Percentiles rank a stretch among this genome's conserved stretches.
Conservation (phyloP, 805 yeast genomes). For the Wickerhamiella spandovensis region DNA sequence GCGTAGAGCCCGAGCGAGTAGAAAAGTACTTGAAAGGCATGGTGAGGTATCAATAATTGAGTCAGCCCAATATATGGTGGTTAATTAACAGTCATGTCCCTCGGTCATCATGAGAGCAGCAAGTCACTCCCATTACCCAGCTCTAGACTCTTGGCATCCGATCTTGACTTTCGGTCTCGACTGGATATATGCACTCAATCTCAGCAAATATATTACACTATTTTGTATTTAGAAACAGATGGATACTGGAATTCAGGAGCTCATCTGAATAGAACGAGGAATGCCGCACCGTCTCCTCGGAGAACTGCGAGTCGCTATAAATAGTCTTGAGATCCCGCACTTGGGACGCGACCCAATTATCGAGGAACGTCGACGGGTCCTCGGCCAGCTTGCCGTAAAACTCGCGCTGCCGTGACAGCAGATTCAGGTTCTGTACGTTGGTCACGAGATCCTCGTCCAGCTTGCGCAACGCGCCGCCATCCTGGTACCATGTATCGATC, state of each 20-base stretch:
- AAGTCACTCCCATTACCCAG: too few species aligned
- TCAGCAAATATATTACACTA: too few species aligned
- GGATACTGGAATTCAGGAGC: constrained; percentile 63
- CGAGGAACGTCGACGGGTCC: constrained; percentile 65
- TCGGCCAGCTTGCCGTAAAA: constrained; percentile 63
- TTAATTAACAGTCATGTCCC: not conserved
- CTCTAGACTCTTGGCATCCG: too few species aligned
- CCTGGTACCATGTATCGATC: constrained; percentile 28
- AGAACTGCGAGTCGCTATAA: constrained; percentile 78
- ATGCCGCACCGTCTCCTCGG: constrained; percentile 78
- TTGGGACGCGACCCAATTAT: constrained; percentile 66
- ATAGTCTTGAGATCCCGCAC: constrained; percentile 73
- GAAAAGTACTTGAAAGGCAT: constrained; percentile 26
- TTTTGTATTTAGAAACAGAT: constrained; percentile 43
- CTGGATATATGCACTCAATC: too few species aligned
- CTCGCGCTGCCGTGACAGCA: constrained; percentile 50
- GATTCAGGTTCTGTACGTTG: constrained; percentile 38
- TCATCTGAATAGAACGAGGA: constrained; percentile 74
- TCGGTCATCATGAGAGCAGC: too few species aligned
- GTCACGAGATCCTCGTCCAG: constrained; percentile 33
- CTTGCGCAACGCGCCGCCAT: constrained; percentile 30
- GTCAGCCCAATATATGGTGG: not conserved
- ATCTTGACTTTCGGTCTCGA: too few species aligned
- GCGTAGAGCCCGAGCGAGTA: constrained; percentile 26
- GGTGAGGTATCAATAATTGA: not conserved